These are phyloP conservation scores for Plasmodium malariae DNA, from an alignment of 169 alveolate species.

Conservation along the genomic window DNA sequence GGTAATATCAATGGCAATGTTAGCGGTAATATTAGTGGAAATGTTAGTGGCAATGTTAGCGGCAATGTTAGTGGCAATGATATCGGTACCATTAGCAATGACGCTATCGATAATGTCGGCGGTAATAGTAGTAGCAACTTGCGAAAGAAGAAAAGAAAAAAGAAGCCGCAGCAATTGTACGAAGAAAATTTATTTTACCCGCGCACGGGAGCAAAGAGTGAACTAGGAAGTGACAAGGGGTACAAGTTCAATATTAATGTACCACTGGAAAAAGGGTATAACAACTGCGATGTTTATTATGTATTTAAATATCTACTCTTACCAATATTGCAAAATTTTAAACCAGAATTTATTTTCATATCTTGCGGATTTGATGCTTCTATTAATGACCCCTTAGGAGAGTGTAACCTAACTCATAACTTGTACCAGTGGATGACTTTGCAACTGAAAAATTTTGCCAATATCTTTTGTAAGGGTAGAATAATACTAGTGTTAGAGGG, in stretches of 20 bases:
- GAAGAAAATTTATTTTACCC: slow-evolving; percentile 91
- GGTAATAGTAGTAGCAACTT: neutral
- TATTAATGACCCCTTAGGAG: slow-evolving; percentile 88
- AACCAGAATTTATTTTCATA: slow-evolving; percentile 95
- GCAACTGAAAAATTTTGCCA: slow-evolving; percentile 91
- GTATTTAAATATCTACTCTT: slow-evolving; percentile 81
- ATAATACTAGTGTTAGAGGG: slow-evolving; percentile 94
- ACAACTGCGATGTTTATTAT: slow-evolving; percentile 81
- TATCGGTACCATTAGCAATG: no score
- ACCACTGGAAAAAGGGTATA: slow-evolving; percentile 81
- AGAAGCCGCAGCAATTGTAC: slow-evolving; percentile 23
- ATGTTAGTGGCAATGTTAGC: neutral
- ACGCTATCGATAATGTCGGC: no score
- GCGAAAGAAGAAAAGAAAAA: slow-evolving; percentile 1
- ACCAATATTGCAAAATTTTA: slow-evolving; percentile 91
- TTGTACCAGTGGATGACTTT: slow-evolving; percentile 93
- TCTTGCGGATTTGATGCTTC: slow-evolving; percentile 97
- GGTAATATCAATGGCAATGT: no score
- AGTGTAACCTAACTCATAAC: slow-evolving; percentile 86
- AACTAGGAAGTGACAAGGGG: slow-evolving; percentile 79
- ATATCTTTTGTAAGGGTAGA: slow-evolving; percentile 91
- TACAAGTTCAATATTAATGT: slow-evolving; percentile 78
- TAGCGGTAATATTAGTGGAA: neutral
- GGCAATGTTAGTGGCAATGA: neutral
- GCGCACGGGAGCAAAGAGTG: slow-evolving; percentile 87